Evolutionary conservation across 2,329 filamentous ascomycete species (phyloP).

Genomic region (Colletotrichum aenigma): DNA sequence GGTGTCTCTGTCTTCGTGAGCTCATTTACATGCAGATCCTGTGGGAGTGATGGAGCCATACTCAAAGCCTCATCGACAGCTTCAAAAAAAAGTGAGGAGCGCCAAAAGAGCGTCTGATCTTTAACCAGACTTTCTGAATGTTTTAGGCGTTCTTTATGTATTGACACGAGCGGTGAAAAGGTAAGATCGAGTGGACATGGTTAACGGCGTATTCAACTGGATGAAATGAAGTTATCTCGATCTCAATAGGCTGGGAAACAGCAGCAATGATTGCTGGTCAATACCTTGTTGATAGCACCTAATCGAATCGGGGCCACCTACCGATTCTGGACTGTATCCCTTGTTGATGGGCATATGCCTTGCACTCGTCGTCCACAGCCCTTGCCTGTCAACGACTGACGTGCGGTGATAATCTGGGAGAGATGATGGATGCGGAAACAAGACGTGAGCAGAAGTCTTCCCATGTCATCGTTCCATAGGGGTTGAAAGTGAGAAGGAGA

Average conservation of each 20-base stretch:
- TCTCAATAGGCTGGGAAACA: neutral
- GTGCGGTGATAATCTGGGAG: accelerated
- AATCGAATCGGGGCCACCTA: neutral
- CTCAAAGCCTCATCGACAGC: neutral
- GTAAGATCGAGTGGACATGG: too few relatives aligned
- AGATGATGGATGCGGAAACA: neutral
- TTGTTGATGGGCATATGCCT: neutral
- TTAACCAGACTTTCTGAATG: neutral
- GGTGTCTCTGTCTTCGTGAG: neutral
- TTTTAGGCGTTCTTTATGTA: neutral
- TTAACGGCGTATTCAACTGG: too few relatives aligned
- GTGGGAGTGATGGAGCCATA: accelerated
- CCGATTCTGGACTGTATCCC: neutral
- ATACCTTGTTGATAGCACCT: neutral
- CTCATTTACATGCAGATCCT: accelerated
- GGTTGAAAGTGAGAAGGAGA: neutral
- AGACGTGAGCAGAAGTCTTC: neutral
- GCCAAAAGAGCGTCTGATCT: too few relatives aligned
- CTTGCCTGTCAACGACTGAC: too few relatives aligned
- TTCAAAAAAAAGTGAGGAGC: too few relatives aligned
- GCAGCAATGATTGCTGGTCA: too few relatives aligned
- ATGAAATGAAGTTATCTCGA: accelerated
- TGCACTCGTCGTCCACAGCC: neutral
- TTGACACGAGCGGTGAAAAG: too few relatives aligned
- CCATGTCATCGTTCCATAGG: neutral